Percentiles rank a stretch among this genome's conserved stretches.
Evolutionary conservation across 345 rosid species (phyloP).

Genomic region (Cardiospermum halicacabum): DNA sequence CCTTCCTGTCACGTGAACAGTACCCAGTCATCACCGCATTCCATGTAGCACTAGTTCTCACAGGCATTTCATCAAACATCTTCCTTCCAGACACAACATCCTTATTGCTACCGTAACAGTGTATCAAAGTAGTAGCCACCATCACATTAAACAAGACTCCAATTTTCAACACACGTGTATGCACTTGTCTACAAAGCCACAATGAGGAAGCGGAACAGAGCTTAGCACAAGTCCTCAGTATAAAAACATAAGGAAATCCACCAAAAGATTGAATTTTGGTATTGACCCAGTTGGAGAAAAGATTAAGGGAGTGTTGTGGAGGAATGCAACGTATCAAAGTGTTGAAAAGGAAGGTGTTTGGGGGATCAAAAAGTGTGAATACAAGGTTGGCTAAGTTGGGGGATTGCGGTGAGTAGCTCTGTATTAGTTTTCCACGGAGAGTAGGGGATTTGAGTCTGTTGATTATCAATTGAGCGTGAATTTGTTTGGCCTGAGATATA

Average conservation of each 20-base stretch:
- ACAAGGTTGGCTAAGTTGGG: slow-evolving; percentile 33
- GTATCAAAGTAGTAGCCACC: slow-evolving; percentile 48
- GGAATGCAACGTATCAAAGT: slow-evolving; percentile 51
- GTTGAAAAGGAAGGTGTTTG: slow-evolving; percentile 56
- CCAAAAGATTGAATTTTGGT: slow-evolving; percentile 28
- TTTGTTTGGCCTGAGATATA: slow-evolving; percentile 34
- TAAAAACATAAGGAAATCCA: slow-evolving; percentile 44
- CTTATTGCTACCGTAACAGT: slow-evolving; percentile 43
- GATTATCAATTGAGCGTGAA: slow-evolving; percentile 49
- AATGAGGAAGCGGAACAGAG: slow-evolving; percentile 23
- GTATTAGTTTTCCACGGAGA: slow-evolving; percentile 36
- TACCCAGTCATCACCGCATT: slow-evolving; percentile 58
- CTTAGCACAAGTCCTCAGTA: slow-evolving; percentile 63
- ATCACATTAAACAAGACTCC: slow-evolving; percentile 35
- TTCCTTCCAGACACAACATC: slow-evolving; percentile 37
- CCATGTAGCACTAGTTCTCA: slow-evolving; percentile 50
- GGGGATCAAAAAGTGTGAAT: slow-evolving; percentile 27
- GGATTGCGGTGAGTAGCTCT: slow-evolving; percentile 36
- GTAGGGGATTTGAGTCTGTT: slow-evolving; percentile 34
- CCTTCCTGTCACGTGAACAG: slow-evolving; percentile 41
- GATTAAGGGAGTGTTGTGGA: slow-evolving; percentile 38
- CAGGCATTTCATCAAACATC: slow-evolving; percentile 64
- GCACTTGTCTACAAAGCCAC: slow-evolving; percentile 47
- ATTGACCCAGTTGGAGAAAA: slow-evolving; percentile 44
- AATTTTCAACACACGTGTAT: slow-evolving; percentile 29